Base-by-base conservation (phyloP, 352 stramenopile species). In the Phytophthora constricta region DNA sequence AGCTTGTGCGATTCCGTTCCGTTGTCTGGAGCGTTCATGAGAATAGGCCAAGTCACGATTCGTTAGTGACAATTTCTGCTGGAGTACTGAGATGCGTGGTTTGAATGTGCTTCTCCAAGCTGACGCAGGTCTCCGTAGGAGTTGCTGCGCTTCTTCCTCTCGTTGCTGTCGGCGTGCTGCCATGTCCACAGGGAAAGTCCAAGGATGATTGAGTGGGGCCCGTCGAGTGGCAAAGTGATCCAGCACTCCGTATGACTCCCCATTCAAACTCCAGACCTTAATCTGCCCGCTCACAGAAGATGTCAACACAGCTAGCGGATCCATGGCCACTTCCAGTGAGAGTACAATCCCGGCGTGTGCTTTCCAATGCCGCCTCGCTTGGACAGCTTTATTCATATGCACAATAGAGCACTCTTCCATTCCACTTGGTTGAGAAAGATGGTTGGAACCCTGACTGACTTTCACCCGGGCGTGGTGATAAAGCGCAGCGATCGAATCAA, bases 221-320 rank as follows among this genome's bases (percentile, higher is more conserved):
- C 81, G 76, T 19, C 85, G 76, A 23, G 81, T 91, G 4, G 85
- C 81, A 70, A 87, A 91, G 49, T 87, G 80, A 57, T 93, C 83
- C 10, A 93, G 60, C 2, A 90, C 65, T 5, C 81, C 83, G 4
- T 84, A 68, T 0, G 70, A 46, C 7, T 77, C 59, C 23, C 81
- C 82, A 3, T 74, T 27, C 2, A 88, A 48, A 33, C 56, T 76
- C 85, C 85, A 93, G 13, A 87, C 47, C 42, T 89, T 87, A 47
- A 93, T 77, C 47, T 88, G 81, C 5, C 85, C 85, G 37, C 68
- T 76, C 1, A 58, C 49, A 4, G 74, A 85, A 2, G 82, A 85
- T 33, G 81, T 86, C 0, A 93, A 57, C 22, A 90, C 33, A 16
- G 84, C 73, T 13, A 58, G 31, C 17, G 77, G 77, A 27, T 89